Evolutionary conservation across 345 rosid genomes (phyloP), one percentile per base, ranked within the genome.

Genomic region (Murraya koenigii): DNA sequence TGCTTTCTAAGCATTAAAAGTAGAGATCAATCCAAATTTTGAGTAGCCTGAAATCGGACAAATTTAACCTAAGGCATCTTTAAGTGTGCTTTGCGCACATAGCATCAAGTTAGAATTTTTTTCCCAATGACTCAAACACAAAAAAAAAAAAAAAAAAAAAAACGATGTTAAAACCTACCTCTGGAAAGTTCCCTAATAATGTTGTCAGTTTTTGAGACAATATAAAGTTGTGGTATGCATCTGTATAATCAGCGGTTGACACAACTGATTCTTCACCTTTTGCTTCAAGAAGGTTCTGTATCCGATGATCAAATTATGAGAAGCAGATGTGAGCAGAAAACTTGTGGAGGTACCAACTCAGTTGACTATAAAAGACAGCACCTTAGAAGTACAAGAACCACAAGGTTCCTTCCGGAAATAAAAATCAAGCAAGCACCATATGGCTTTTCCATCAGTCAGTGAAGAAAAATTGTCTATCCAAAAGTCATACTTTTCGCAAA

Each of bases 401-500:
- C 85, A 81, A 68, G 92, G 88, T 78, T 91, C 96, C 84, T 86
- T 94, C 64, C 91, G 89, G 80, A 95, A 95, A 83, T 93, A 95
- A 87, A 83, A 87, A 81, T 95, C 98, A 79, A 95, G 98, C 86
- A 95, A 83, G 85, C 96, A 95, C 99, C 98, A 95, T 71, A 95
- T 83, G 80, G 96, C 97, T 88, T 87, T 92, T 78, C 99, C 99
- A 78, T 95, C 94, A 64, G 83, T 87, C 84, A 93, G 56, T 73
- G 97, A 89, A 75, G 86, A 75, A 81, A 90, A 83, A 69, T 77
- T 77, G 44, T 86, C 89, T 72, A 91, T 68, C 75, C 82, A 61
- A 82, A 85, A 77, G 74, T 94, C 89, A 82, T 92, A 89, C 62
- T 83, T 86, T 72, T 75, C 79, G 30, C 97, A 84, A 49, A 93